Conservation (phyloP, 768 basidiomycete species). For the Tulasnella sp. region DNA sequence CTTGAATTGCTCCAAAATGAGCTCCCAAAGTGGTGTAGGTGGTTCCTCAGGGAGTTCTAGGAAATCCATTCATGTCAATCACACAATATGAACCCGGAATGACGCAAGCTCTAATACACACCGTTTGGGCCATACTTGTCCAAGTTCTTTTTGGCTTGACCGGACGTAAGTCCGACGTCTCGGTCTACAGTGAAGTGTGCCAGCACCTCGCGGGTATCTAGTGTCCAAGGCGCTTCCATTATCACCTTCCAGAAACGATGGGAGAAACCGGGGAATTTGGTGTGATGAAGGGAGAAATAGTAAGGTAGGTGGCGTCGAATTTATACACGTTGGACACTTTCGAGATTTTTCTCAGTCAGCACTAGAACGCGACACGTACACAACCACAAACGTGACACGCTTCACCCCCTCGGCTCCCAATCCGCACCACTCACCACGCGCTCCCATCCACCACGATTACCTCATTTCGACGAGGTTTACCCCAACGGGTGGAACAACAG, state of each 20-base stretch:
- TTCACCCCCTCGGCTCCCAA: too few relatives aligned
- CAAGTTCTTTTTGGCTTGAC: conserved; percentile 60
- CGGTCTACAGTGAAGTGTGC: conserved; percentile 60
- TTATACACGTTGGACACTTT: neutral
- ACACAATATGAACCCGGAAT: neutral
- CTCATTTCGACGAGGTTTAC: too few relatives aligned
- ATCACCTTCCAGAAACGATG: neutral
- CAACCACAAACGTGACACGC: conserved; percentile 2
- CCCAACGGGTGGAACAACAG: too few relatives aligned
- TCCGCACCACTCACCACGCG: too few relatives aligned
- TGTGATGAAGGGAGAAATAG: neutral
- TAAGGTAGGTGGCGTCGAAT: neutral
- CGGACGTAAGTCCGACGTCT: conserved; percentile 46
- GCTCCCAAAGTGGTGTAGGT: conserved; percentile 80
- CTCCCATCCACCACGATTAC: too few relatives aligned
- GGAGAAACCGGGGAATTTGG: neutral
- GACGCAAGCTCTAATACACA: conserved; percentile 24
- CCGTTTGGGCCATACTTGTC: conserved; percentile 81
- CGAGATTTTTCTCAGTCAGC: conserved; percentile 1
- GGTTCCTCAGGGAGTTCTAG: conserved; percentile 88
- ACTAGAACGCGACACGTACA: conserved; percentile 2
- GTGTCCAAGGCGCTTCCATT: conserved; percentile 73
- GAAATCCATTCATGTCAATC: conserved; percentile 13
- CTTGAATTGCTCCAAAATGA: conserved; percentile 98
- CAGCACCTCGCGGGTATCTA: conserved; percentile 51